Conservation (phyloP, 495 filamentous ascomycete genomes). For the Cladorrhinum samala region DNA sequence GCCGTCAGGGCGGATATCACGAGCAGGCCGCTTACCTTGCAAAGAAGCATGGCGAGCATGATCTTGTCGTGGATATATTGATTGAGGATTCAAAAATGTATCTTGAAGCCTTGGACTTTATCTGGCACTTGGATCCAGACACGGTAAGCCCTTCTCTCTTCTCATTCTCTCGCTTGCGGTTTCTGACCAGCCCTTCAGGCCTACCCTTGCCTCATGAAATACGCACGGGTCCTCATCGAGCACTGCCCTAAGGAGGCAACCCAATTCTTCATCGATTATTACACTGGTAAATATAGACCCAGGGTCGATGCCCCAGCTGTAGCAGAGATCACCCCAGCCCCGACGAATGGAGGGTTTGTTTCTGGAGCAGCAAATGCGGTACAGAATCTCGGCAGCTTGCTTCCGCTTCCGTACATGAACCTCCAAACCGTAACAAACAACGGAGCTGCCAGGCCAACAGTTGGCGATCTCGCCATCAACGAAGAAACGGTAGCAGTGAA, state of each 20-base stretch:
- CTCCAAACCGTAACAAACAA: slow-evolving; percentile 41
- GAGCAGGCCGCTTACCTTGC: slow-evolving; percentile 95
- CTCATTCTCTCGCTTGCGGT: no score
- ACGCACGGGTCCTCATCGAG: slow-evolving; percentile 80
- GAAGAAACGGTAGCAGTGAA: slow-evolving; percentile 25
- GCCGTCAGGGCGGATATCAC: slow-evolving; percentile 94
- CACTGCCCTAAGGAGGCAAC: slow-evolving; percentile 77
- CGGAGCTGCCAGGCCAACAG: slow-evolving; percentile 35
- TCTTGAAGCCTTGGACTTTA: slow-evolving; percentile 80
- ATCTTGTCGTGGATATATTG: slow-evolving; percentile 88
- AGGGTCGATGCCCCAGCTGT: slow-evolving; percentile 56
- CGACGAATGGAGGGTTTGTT: slow-evolving; percentile 43
- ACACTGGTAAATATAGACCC: slow-evolving; percentile 75
- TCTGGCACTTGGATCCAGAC: slow-evolving; percentile 81
- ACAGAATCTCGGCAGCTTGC: slow-evolving; percentile 71
- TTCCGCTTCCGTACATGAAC: slow-evolving; percentile 84
- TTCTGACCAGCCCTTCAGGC: slow-evolving; percentile 43
- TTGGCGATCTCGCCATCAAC: slow-evolving; percentile 28
- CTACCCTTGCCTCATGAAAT: slow-evolving; percentile 89
- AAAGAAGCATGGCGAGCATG: slow-evolving; percentile 88
- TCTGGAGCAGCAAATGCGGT: slow-evolving; percentile 61
- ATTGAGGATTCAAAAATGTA: slow-evolving; percentile 93
- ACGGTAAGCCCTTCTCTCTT: slow-evolving; percentile 45
- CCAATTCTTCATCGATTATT: slow-evolving; percentile 85
- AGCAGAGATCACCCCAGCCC: slow-evolving; percentile 40